These are phyloP conservation scores for Mangifera indica DNA, from an alignment of 345 rosid genomes.

Conservation along the genomic window DNA sequence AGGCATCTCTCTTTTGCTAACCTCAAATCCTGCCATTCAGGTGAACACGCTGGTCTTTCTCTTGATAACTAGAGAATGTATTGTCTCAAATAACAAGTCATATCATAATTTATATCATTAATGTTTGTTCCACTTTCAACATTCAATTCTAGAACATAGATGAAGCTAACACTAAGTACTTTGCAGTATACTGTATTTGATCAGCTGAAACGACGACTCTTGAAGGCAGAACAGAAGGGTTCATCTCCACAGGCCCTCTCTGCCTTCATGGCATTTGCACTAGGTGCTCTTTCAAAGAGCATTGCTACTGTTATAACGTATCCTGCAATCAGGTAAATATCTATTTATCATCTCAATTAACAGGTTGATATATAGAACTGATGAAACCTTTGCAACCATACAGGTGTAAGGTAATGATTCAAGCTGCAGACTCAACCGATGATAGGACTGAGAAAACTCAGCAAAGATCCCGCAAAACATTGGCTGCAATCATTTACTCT, in stretches of 20 bases:
- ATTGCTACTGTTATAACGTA: constrained; percentile 75
- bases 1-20: constrained; percentile 68
- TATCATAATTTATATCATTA: not conserved
- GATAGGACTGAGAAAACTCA: constrained; percentile 33
- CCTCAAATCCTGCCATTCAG: constrained; percentile 85
- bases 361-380: not conserved
- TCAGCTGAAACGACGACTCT: constrained; percentile 68
- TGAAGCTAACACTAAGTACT: constrained; percentile 14
- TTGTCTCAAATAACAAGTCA: not conserved
- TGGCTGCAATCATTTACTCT: constrained; percentile 38
- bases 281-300: constrained; percentile 87
- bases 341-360: not conserved
- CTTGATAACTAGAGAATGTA: not conserved
- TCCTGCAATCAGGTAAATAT: constrained; percentile 75
- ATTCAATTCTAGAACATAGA: not conserved
- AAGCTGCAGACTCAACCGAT: constrained; percentile 62
- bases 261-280: constrained; percentile 68
- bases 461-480: constrained; percentile 49
- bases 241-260: constrained; percentile 57
- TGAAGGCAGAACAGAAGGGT: constrained; percentile 38
- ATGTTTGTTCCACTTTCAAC: not conserved
- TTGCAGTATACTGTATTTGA: constrained; percentile 88
- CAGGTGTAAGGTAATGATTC: constrained; percentile 95
- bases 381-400: constrained; percentile 3
- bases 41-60: constrained; percentile 29